Evolutionary conservation across 2,329 filamentous ascomycete genomes (phyloP).

Genomic region (Cytospora mali): DNA sequence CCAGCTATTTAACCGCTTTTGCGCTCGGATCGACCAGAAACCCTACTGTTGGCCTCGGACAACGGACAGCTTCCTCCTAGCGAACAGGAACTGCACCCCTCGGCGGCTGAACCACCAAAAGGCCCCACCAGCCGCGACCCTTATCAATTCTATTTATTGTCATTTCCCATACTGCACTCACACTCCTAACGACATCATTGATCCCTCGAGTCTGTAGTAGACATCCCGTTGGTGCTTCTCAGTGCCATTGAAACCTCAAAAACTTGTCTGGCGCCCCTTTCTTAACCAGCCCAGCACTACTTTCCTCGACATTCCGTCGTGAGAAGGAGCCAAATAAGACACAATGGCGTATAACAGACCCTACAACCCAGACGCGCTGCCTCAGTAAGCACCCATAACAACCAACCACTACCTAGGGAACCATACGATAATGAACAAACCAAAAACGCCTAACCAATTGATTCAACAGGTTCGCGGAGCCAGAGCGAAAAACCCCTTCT

Average conservation of each 20-base stretch:
- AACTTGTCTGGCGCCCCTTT: background rate
- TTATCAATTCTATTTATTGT: slow-evolving; percentile 24
- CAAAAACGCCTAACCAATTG: slow-evolving; percentile 23
- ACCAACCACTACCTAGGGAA: background rate
- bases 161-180: background rate
- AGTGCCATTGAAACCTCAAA: background rate
- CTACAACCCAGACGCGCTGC: slow-evolving; percentile 93
- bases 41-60: background rate
- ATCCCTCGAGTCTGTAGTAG: slow-evolving; percentile 1
- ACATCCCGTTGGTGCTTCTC: background rate
- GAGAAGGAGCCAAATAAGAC: slow-evolving; percentile 3
- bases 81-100: slow-evolving; percentile 16
- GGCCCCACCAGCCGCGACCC: slow-evolving; percentile 17
- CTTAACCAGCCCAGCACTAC: background rate
- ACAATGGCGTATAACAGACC: slow-evolving; percentile 91
- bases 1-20: background rate
- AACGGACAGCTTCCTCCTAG: slow-evolving; percentile 11
- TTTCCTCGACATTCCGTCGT: slow-evolving; percentile 8
- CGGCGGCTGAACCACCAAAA: slow-evolving; percentile 15
- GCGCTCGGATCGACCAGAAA: background rate
- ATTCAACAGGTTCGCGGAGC: slow-evolving; percentile 52
- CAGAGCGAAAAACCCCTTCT: slow-evolving; percentile 43
- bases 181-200: slow-evolving; percentile 9
- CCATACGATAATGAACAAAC: background rate
- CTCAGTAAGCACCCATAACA: slow-evolving; percentile 65